These are phyloP conservation scores for Neohortaea acidophila DNA, from an alignment of 495 filamentous ascomycete genomes.

Conservation along the genomic window DNA sequence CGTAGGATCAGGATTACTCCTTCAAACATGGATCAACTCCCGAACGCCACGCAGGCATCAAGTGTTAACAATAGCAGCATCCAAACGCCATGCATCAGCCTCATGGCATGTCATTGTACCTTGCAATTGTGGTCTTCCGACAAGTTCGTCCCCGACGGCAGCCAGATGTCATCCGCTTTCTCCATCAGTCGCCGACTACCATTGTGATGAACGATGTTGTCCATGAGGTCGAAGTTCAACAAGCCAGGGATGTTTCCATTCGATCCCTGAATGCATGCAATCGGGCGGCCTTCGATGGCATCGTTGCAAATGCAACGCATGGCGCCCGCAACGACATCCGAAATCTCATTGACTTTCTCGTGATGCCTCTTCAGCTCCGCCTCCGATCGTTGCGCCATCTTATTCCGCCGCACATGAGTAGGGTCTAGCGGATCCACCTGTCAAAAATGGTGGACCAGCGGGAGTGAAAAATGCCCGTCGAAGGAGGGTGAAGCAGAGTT, in stretches of 20 bases:
- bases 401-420: neutral
- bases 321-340: slow-evolving; percentile 1
- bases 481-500: no score
- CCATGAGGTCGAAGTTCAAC: neutral
- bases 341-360: neutral
- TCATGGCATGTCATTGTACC: slow-evolving; percentile 1
- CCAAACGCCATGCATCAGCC: no score
- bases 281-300: neutral
- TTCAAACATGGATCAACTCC: no score
- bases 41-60: no score
- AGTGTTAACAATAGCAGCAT: no score
- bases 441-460: no score
- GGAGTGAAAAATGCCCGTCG: no score
- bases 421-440: neutral
- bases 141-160: neutral
- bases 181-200: neutral
- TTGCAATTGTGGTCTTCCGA: neutral
- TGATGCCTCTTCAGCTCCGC: neutral
- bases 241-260: neutral
- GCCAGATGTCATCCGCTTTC: slow-evolving; percentile 1
- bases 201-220: neutral
- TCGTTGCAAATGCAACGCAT: slow-evolving; percentile 1
- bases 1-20: no score
- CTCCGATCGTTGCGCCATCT: neutral
- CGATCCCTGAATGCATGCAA: neutral